Evolutionary conservation across 2,329 filamentous ascomycete genomes (phyloP).

Genomic region (Mariannaea elegans): DNA sequence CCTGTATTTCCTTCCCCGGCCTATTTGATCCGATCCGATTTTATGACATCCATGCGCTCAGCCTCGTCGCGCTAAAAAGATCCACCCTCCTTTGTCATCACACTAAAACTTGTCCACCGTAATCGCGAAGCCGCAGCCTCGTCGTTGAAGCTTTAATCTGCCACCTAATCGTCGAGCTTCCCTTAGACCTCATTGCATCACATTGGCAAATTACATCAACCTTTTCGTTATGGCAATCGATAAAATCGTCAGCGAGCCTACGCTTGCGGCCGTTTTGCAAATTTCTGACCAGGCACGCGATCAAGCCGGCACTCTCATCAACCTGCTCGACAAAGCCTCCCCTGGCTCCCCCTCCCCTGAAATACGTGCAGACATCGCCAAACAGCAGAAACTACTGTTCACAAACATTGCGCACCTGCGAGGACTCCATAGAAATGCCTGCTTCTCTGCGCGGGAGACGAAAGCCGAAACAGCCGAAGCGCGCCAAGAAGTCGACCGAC

Average conservation of each 20-base stretch:
- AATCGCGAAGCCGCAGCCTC: conserved; percentile 6
- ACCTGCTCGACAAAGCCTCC: conserved; percentile 57
- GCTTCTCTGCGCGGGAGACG: conserved; percentile 83
- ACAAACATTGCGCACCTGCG: conserved; percentile 83
- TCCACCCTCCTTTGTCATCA: neutral
- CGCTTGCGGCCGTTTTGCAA: conserved; percentile 73
- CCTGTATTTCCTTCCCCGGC: neutral
- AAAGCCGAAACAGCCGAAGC: conserved; percentile 88
- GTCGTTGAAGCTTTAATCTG: too few species aligned
- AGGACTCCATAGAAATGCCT: conserved; percentile 82
- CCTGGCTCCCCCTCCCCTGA: conserved; percentile 54
- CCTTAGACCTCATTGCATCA: neutral
- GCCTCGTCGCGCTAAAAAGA: conserved; percentile 1
- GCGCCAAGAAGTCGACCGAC: conserved; percentile 86
- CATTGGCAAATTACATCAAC: neutral
- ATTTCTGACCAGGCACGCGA: conserved; percentile 77
- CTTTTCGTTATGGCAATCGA: conserved; percentile 48
- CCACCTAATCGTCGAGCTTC: neutral
- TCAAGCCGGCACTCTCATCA: conserved; percentile 74
- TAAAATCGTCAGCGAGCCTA: conserved; percentile 51
- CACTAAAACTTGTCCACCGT: neutral
- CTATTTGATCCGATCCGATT: conserved; percentile 19
- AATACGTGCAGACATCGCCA: conserved; percentile 68
- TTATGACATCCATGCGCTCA: conserved; percentile 3
- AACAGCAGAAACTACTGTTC: conserved; percentile 81